A percentile compares a stretch with the other conserved stretches of the same genome.
Conservation (phyloP, 2,329 filamentous ascomycete species). For the Aotearoamyces nothofagi region DNA sequence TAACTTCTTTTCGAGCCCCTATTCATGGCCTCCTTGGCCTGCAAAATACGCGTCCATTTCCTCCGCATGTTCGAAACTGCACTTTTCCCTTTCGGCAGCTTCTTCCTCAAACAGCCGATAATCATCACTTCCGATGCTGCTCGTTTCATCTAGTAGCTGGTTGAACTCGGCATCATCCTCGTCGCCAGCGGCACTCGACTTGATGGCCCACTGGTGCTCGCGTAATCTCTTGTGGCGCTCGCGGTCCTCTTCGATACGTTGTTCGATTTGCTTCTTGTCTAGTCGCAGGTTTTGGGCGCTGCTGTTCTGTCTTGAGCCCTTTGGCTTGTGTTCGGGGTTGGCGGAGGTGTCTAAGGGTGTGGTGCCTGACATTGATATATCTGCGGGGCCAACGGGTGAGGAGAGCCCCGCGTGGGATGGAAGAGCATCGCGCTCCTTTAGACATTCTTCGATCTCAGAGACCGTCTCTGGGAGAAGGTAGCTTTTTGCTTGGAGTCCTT, state of each 20-base stretch:
- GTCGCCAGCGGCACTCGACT: no score
- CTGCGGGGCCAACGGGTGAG: conserved; percentile 11
- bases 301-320: conserved; percentile 1
- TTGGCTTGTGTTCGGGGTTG: conserved; percentile 11
- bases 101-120: conserved; percentile 66
- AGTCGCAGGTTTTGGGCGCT: conserved; percentile 31
- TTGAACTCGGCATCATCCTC: conserved; percentile 48
- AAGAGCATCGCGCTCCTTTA: conserved; percentile 47
- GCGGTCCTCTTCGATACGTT: conserved; percentile 90
- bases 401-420: conserved; percentile 10
- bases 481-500: conserved; percentile 51
- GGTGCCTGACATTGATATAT: conserved; percentile 11
- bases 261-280: conserved; percentile 83
- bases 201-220: conserved; percentile 89
- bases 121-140: conserved; percentile 79
- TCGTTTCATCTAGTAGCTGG: conserved; percentile 75
- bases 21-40: no score
- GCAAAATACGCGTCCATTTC: conserved; percentile 5
- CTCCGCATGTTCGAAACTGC: conserved; percentile 13
- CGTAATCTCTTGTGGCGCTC: conserved; percentile 85
- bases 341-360: conserved; percentile 6
- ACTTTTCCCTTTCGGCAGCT: conserved; percentile 17
- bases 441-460: conserved; percentile 64
- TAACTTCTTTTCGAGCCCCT: no score
- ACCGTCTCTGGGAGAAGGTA: conserved; percentile 66